phyloP scores from a whole-genome alignment of 2,329 filamentous ascomycete genomes.

The Aspergillus aculeatinus region DNA sequence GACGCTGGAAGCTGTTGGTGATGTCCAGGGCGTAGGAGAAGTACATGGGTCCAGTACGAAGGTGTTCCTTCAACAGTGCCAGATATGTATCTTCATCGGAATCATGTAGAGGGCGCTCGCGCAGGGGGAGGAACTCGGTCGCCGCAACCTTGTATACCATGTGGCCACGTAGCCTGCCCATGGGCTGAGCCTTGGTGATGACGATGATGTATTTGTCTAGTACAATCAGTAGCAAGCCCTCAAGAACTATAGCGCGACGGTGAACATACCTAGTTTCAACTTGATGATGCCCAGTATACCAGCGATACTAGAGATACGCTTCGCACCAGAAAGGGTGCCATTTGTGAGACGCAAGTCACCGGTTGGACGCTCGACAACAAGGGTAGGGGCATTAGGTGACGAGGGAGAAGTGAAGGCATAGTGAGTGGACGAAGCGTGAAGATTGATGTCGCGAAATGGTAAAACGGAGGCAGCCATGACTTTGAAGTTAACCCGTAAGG shows the following conservation, averaged over 20 bases:
- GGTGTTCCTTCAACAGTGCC: slow-evolving; percentile 72
- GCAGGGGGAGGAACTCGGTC: slow-evolving; percentile 90
- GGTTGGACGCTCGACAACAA: slow-evolving; percentile 87
- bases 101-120: slow-evolving; percentile 87
- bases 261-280: slow-evolving; percentile 74
- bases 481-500: slow-evolving; percentile 12
- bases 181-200: slow-evolving; percentile 88
- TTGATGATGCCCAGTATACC: slow-evolving; percentile 94
- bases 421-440: slow-evolving; percentile 85
- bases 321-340: slow-evolving; percentile 70
- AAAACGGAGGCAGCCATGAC: slow-evolving; percentile 44
- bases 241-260: neutral
- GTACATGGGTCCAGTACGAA: slow-evolving; percentile 88
- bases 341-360: slow-evolving; percentile 85
- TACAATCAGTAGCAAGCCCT: slow-evolving; percentile 18
- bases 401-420: slow-evolving; percentile 98
- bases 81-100: slow-evolving; percentile 93
- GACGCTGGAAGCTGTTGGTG: slow-evolving; percentile 94
- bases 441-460: slow-evolving; percentile 94
- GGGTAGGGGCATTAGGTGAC: slow-evolving; percentile 79
- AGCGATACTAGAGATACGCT: slow-evolving; percentile 89
- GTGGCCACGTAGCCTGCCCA: slow-evolving; percentile 90
- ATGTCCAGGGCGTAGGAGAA: slow-evolving; percentile 97
- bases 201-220: slow-evolving; percentile 92
- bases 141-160: slow-evolving; percentile 91